Conservation (phyloP, 164 flowering plant species). For the Nelumbo lutea region DNA sequence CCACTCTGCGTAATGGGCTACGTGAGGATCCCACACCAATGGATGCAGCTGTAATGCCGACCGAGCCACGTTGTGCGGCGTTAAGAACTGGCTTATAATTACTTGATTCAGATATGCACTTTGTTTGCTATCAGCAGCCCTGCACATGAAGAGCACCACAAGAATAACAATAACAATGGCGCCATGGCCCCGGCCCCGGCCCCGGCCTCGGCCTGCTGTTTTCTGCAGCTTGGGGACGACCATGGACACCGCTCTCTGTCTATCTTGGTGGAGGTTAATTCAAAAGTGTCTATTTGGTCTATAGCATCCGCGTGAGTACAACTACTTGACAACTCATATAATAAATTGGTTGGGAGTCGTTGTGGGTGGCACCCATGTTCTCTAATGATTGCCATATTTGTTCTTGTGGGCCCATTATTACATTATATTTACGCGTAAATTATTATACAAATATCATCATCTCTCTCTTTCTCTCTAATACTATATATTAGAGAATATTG, state of each 20-base stretch:
- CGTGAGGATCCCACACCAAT: conserved; percentile 42
- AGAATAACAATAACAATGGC: conserved; percentile 2
- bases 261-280: not conserved
- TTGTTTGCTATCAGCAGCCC: not conserved
- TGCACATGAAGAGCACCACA: conserved; percentile 18
- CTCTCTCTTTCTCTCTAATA: no score
- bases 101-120: conserved; percentile 6
- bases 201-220: not conserved
- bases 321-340: not conserved
- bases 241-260: not conserved
- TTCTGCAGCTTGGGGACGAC: not conserved
- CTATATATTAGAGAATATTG: no score
- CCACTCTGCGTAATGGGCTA: conserved; percentile 28
- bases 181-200: not conserved
- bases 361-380: conserved; percentile 65
- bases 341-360: conserved; percentile 6
- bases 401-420: not conserved
- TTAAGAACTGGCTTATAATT: conserved; percentile 29
- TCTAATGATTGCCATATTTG: conserved; percentile 46
- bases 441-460: no score
- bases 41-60: conserved; percentile 26
- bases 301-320: not conserved
- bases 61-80: conserved; percentile 56
- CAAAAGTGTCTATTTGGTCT: not conserved
- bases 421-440: no score